These are phyloP conservation scores for Tilletiaria anomala DNA, from an alignment of 1,284 basidiomycete genomes.

Conservation along the genomic window DNA sequence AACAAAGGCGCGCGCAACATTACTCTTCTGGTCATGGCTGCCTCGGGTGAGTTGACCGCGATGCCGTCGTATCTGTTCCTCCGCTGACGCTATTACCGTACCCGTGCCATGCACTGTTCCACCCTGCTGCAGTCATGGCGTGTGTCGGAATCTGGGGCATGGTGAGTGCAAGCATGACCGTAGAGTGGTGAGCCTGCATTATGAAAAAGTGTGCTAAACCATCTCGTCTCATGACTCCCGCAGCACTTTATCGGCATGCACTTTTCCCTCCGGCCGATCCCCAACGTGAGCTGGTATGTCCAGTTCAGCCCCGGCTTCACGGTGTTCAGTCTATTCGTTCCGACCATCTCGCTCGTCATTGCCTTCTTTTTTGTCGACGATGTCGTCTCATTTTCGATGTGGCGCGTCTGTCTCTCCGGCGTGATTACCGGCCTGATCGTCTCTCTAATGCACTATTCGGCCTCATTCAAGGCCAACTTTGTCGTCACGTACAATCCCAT, in stretches of 20 bases:
- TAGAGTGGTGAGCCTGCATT: neutral
- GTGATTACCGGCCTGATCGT: slow-evolving; percentile 63
- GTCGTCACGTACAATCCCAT: slow-evolving; percentile 36
- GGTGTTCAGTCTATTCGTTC: slow-evolving; percentile 43
- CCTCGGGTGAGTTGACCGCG: too few species aligned
- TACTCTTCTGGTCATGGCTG: slow-evolving; percentile 46
- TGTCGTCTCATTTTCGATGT: slow-evolving; percentile 38
- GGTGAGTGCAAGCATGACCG: too few species aligned
- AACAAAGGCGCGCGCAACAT: slow-evolving; percentile 42
- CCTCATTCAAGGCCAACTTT: slow-evolving; percentile 41
- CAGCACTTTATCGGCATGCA: slow-evolving; percentile 46
- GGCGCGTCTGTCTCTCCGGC: slow-evolving; percentile 47
- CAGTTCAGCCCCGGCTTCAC: slow-evolving; percentile 43
- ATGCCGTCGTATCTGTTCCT: too few species aligned
- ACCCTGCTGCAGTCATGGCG: slow-evolving; percentile 33
- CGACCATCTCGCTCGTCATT: slow-evolving; percentile 42
- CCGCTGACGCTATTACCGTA: too few species aligned
- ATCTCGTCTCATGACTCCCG: slow-evolving; percentile 37
- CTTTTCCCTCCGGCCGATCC: slow-evolving; percentile 40
- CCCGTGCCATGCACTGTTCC: too few species aligned
- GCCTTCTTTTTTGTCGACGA: slow-evolving; percentile 44
- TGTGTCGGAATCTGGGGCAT: slow-evolving; percentile 35
- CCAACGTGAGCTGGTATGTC: slow-evolving; percentile 41
- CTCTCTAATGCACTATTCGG: slow-evolving; percentile 47
- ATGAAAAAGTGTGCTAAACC: neutral